A percentile compares a stretch with the other conserved stretches of the same genome.
Conservation (phyloP, 805 yeast species). For the Sungouiella thailandica region DNA sequence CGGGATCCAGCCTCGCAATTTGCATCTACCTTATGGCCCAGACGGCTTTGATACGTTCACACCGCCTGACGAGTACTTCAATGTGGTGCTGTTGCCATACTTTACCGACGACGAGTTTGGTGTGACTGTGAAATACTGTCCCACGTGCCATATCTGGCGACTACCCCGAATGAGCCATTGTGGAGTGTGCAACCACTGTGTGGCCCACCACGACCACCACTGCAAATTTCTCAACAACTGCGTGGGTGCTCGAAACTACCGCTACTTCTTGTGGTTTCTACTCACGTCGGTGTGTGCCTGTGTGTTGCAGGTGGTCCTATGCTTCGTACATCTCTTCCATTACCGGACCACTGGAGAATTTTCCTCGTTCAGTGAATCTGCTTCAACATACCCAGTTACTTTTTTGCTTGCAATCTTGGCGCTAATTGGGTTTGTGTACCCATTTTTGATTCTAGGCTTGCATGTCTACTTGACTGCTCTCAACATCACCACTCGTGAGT, state of each 20-base stretch:
- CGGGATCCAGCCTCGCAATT: slow-evolving; percentile 62
- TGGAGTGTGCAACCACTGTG: slow-evolving; percentile 60
- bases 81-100: slow-evolving; percentile 19
- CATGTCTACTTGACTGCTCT: slow-evolving; percentile 53
- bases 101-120: slow-evolving; percentile 19
- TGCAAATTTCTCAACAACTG: slow-evolving; percentile 55
- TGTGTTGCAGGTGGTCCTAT: slow-evolving; percentile 11
- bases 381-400: slow-evolving; percentile 26
- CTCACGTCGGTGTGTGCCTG: slow-evolving; percentile 15
- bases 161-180: slow-evolving; percentile 71
- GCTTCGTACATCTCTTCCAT: slow-evolving; percentile 15
- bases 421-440: slow-evolving; percentile 46
- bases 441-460: slow-evolving; percentile 45
- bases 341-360: slow-evolving; percentile 3
- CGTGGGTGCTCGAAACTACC: slow-evolving; percentile 36
- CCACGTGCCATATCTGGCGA: slow-evolving; percentile 56
- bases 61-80: slow-evolving; percentile 48
- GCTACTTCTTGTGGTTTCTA: slow-evolving; percentile 31
- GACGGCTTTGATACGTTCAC: slow-evolving; percentile 2
- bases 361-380: slow-evolving; percentile 15
- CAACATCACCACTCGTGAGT: slow-evolving; percentile 72
- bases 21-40: slow-evolving; percentile 42
- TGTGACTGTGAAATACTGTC: slow-evolving; percentile 52
- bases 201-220: slow-evolving; percentile 67
- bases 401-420: slow-evolving; percentile 52